Evolutionary conservation across 371 early-diverging fungal species (phyloP).

Genomic region (Pancytospora philotis): DNA sequence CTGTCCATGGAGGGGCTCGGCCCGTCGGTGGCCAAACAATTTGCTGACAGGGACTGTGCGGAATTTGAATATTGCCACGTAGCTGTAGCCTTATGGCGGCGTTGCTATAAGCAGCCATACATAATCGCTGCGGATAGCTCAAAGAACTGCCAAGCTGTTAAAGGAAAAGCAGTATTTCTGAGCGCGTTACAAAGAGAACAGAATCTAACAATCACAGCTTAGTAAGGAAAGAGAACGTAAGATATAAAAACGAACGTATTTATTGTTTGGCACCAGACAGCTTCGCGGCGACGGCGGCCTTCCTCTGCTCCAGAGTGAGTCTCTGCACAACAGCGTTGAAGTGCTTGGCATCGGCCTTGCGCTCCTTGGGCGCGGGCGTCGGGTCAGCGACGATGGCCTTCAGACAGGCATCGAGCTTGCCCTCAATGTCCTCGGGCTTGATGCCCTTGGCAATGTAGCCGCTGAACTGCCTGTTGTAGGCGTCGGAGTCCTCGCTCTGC

Average conservation of each 20-base stretch:
- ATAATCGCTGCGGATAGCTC: too few species aligned
- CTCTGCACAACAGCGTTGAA: conserved; percentile 30
- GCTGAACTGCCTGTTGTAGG: conserved; percentile 88
- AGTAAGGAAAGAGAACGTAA: too few species aligned
- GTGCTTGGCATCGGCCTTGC: conserved; percentile 48
- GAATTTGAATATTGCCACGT: neutral
- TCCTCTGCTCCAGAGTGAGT: conserved; percentile 53
- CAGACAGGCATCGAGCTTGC: conserved; percentile 84
- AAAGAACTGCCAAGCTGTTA: too few species aligned
- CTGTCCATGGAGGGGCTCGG: neutral
- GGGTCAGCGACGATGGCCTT: conserved; percentile 43
- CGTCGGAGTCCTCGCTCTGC: conserved; percentile 91
- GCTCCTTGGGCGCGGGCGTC: conserved; percentile 37
- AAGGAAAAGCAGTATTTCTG: too few species aligned
- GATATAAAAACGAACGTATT: too few species aligned
- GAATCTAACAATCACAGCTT: too few species aligned
- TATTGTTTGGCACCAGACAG: too few species aligned
- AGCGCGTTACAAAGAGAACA: too few species aligned
- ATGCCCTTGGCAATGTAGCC: conserved; percentile 80
- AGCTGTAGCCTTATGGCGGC: too few species aligned
- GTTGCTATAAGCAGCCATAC: too few species aligned
- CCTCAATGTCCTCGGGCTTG: conserved; percentile 78
- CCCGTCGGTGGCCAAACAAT: neutral
- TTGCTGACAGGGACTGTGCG: neutral
- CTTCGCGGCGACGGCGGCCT: conserved; percentile 46